Evolutionary conservation across 2,329 filamentous ascomycete species (phyloP), one percentile per base, ranked within the genome.

Genomic region (Ascochyta lentis): DNA sequence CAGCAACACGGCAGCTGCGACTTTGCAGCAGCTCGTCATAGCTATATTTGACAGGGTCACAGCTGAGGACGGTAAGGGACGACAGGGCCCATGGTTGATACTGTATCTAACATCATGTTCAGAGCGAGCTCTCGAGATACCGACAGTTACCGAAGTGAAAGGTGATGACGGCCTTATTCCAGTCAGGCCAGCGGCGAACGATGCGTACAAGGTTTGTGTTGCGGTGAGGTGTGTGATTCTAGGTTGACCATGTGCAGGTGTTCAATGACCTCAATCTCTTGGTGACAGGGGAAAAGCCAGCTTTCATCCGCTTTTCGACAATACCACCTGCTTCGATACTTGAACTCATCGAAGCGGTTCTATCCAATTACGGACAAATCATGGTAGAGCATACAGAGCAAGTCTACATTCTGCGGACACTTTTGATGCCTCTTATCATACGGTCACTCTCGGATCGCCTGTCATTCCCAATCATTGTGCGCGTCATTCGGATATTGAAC

Each of bases 1-100:
- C 65, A 96, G 94, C 71, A 96, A 96, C 67, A 98, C 96, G 1
- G 95, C 95, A 9, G 92, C 94, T 24, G 95, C 95, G n/a, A 98
- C 95, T 2, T 80, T 99, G 49, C 94, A 97, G 76, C 95, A 98
- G 75, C 84, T 99, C 13, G 88, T 98, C 7, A 91, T 95, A 29
- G 89, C 91, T 0, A 90, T 96, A 0, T 98, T 97, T 76, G 95
- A 98, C 73, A 95, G 96, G 73, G 92, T 97, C 2, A 85, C 88
- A 0, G 79, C 80, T 6, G 92, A 97, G 79, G 92, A 97, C 72
- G 88, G 88, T 89, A 16, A 9, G 53, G n/a, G 9, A 23, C 8
- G 19, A 13, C 19, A 7, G 15, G 3, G 6, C 15, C 3, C 6
- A 15, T 19, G 9, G 2, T 6, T 7, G 1, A 6, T 13, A 13